Percentiles rank a stretch among this genome's conserved stretches.
Evolutionary conservation across 192 early-diverging fungal genomes (phyloP).

Genomic region (Geranomyces variabilis): DNA sequence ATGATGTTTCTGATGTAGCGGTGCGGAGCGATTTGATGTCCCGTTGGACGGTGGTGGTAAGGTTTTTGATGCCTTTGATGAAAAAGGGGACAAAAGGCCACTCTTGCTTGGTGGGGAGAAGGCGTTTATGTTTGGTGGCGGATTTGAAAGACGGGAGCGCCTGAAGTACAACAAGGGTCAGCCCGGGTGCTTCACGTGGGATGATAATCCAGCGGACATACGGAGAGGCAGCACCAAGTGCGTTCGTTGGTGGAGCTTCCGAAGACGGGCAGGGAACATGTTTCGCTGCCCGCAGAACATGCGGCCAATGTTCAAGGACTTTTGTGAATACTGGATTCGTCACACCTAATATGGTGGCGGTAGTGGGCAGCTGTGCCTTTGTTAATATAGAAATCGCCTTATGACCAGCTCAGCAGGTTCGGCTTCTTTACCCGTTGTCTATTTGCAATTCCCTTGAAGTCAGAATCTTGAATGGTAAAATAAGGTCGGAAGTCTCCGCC

Average conservation of each 20-base stretch:
- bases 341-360: slow-evolving; percentile 86
- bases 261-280: neutral
- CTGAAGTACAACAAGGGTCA: neutral
- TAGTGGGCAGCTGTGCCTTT: slow-evolving; percentile 58
- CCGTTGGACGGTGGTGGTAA: neutral
- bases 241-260: neutral
- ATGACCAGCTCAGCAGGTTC: too few relatives aligned
- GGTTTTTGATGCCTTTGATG: neutral
- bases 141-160: slow-evolving; percentile 5
- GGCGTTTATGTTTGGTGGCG: neutral
- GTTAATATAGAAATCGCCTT: too few relatives aligned
- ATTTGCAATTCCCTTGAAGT: slow-evolving; percentile 76
- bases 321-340: slow-evolving; percentile 95
- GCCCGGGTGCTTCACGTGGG: neutral
- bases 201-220: neutral
- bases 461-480: slow-evolving; percentile 95
- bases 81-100: neutral
- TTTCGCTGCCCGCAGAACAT: slow-evolving; percentile 70
- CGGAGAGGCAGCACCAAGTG: neutral
- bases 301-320: slow-evolving; percentile 90
- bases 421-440: slow-evolving; percentile 44
- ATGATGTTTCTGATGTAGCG: neutral
- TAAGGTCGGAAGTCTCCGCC: slow-evolving; percentile 97
- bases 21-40: neutral
- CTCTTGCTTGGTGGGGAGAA: neutral